Evolutionary conservation across 2,329 filamentous ascomycete species (phyloP).

Genomic region (Penicillium corylophilum): DNA sequence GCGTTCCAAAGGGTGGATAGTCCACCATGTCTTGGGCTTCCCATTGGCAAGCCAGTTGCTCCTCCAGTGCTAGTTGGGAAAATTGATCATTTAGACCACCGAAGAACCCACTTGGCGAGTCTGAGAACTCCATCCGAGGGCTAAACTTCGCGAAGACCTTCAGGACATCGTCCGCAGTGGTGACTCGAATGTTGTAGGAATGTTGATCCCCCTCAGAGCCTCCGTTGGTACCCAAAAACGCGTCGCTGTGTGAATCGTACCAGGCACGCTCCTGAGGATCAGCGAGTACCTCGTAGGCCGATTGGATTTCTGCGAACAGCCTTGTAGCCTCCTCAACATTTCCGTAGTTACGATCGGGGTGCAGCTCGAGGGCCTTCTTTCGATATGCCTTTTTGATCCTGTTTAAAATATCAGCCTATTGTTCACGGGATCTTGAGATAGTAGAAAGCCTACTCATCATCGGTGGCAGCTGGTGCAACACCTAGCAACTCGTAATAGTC

Average conservation of each 20-base stretch:
- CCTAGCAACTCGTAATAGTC: slow-evolving; percentile 74
- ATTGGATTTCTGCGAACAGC: slow-evolving; percentile 86
- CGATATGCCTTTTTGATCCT: slow-evolving; percentile 94
- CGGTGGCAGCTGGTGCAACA: slow-evolving; percentile 68
- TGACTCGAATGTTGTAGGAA: slow-evolving; percentile 70
- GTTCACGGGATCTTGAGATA: not conserved
- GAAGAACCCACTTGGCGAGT: slow-evolving; percentile 80
- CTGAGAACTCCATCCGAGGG: slow-evolving; percentile 73
- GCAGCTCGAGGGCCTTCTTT: slow-evolving; percentile 84
- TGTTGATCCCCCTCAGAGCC: slow-evolving; percentile 51
- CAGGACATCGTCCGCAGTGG: slow-evolving; percentile 76
- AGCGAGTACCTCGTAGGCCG: slow-evolving; percentile 92
- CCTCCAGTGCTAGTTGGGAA: slow-evolving; percentile 74
- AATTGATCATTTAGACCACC: slow-evolving; percentile 76
- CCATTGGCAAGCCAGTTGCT: slow-evolving; percentile 71
- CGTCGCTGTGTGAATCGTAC: slow-evolving; percentile 93
- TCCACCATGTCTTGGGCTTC: slow-evolving; percentile 60
- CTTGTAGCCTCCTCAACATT: slow-evolving; percentile 80
- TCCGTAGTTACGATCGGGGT: slow-evolving; percentile 90
- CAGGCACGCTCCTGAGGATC: slow-evolving; percentile 94
- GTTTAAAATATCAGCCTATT: slow-evolving; percentile 4
- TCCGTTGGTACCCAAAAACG: slow-evolving; percentile 69
- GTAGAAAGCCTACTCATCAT: slow-evolving; percentile 62
- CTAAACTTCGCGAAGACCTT: slow-evolving; percentile 78
- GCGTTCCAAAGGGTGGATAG: slow-evolving; percentile 81